These are phyloP conservation scores for Cercospora canescens DNA, from an alignment of 2,329 filamentous ascomycete genomes.

Conservation along the genomic window DNA sequence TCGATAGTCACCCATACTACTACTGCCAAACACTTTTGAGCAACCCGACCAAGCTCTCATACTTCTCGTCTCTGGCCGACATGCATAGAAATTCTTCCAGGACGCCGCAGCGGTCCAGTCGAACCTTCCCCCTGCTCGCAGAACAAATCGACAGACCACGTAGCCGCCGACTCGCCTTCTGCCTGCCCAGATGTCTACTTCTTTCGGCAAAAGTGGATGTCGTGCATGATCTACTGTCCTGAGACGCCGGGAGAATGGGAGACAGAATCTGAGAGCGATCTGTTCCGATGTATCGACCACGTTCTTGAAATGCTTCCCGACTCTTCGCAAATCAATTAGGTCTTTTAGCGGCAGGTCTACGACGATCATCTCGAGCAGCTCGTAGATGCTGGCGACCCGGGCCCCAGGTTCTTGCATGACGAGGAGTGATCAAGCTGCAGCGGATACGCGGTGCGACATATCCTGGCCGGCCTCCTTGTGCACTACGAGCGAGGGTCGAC, in stretches of 20 bases:
- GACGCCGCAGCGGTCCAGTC: conserved; percentile 11
- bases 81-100: conserved; percentile 11
- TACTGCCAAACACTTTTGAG: conserved; percentile 13
- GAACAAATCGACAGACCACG: conserved; percentile 5
- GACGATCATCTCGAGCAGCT: conserved; percentile 20
- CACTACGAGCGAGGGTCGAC: background rate
- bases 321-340: conserved; percentile 3
- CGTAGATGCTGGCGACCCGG: conserved; percentile 13
- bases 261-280: conserved; percentile 8
- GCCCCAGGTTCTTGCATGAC: conserved; percentile 4
- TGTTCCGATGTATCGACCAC: conserved; percentile 14
- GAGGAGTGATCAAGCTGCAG: background rate
- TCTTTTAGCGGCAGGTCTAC: conserved; percentile 8
- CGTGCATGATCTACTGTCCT: conserved; percentile 6
- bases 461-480: background rate
- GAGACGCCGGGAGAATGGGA: conserved; percentile 2
- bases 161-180: conserved; percentile 2
- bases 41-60: conserved; percentile 17
- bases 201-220: conserved; percentile 11
- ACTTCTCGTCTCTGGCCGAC: conserved; percentile 12
- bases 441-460: background rate
- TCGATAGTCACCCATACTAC: conserved; percentile 8
- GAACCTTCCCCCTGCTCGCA: background rate
- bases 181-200: conserved; percentile 15
- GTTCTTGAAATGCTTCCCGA: conserved; percentile 3